Base-by-base conservation (phyloP, 306 rosid genomes). In the cucumber (Cucumis sativus) region DNA sequence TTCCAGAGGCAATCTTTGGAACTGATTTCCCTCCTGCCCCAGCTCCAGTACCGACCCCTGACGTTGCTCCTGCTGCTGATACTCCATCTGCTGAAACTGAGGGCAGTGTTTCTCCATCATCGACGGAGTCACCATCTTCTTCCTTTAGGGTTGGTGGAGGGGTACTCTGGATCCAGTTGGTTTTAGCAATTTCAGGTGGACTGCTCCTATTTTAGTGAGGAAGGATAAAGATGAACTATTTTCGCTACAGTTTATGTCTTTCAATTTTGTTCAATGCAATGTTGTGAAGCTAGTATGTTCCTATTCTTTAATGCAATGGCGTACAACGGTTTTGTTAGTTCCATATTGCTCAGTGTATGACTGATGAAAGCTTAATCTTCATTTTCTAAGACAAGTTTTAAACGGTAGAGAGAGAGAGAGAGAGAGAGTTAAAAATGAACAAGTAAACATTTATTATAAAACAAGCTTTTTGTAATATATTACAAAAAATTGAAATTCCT, bases 41-140 rank as follows among this genome's bases (percentile, higher is more conserved):
- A 0, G 97, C 97, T n/a, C 99, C 97, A 23, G 92, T 94, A 14
- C 99, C 97, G 0, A 83, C 92, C 58, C 97, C 97, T 0, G 88
- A 81, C 0, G 33, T 79, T 57, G 86, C 93, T 2, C 97, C 99
- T 0, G 92, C 84, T 30, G 97, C 97, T 8, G 99, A 95, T 83
- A 54, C 90, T 80, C 97, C 96, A 13, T 54, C 75, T 28, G 81
- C 73, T 18, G 69, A 61, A 5, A 20, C 80, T 67, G 81, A 76
- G 13, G 88, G 78, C 79, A 85, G 75, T 15, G 51, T 91, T 2
- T 91, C 97, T 41, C 87, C 96, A 33, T 76, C 83, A 33, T 81
- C 91, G 41, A 77, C 71, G 20, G 81, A 66, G 56, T 84, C 93
- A 68, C 79, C 67, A 30, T 89, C 98, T 28, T 86, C 89, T 76